Evolutionary conservation across 805 yeast genomes (phyloP).

Genomic region (Cephaloascus albidus): DNA sequence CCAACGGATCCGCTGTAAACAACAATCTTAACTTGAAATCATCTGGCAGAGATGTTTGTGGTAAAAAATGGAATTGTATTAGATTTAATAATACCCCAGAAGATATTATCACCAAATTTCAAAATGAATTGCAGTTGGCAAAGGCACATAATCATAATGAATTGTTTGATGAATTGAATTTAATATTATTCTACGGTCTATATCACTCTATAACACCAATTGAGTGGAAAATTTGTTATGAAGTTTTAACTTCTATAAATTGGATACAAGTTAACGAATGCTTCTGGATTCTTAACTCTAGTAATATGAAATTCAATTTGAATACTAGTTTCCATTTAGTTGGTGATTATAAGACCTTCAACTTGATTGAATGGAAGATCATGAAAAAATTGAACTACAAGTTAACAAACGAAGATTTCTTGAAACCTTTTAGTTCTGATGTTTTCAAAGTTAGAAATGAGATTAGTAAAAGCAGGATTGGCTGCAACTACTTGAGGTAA

Average conservation of each 20-base stretch:
- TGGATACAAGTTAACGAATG: background rate
- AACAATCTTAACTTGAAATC: background rate
- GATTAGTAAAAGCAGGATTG: background rate
- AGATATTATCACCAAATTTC: too few species aligned
- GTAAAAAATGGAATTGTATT: background rate
- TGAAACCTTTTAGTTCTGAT: background rate
- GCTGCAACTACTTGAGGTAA: background rate
- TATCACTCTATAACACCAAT: background rate
- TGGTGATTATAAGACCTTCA: background rate
- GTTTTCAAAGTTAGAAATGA: background rate
- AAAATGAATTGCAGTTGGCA: background rate
- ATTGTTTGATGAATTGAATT: background rate
- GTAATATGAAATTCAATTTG: too few species aligned
- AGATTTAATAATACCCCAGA: background rate
- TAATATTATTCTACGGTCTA: background rate
- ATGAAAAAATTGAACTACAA: background rate
- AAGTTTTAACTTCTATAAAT: background rate
- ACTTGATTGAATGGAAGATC: background rate
- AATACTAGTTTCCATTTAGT: background rate
- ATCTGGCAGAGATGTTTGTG: background rate
- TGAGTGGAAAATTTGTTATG: background rate
- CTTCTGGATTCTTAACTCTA: background rate
- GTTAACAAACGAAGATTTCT: background rate
- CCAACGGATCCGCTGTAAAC: background rate
- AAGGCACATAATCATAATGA: background rate